Evolutionary conservation across 495 filamentous ascomycete genomes (phyloP), one percentile per base, ranked within the genome.

Genomic region (Penicillium samsonianum): DNA sequence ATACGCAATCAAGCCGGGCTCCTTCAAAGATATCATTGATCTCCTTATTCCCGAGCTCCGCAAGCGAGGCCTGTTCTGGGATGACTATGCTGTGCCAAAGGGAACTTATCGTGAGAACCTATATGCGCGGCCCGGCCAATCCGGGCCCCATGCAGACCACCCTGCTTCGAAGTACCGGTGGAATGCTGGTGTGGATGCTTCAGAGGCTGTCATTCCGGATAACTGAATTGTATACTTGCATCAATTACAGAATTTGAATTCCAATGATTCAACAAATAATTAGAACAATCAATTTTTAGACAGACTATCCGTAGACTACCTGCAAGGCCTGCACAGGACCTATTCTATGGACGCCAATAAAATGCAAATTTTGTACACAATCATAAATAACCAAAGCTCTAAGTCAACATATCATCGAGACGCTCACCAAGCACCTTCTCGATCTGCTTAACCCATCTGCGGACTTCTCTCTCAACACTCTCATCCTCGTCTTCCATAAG

Each of bases 401-500:
- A 96, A 65, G 87, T 89, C 77, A 96, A 81, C 92, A 96, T 96
- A 60, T 86, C 83, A 71, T 93, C 89, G 65, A 98, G 73, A 52
- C 85, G 88, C 78, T 96, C 91, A 9, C 94, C 94, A 44, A 97
- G 72, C 30, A 92, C 87, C 50, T 80, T 82, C 73, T 98, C 94
- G 64, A 98, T 92, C 71, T 80, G 82, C 72, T 86, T 84, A 58
- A 96, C 90, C 91, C 93, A 94, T 54, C 84, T 81, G 67, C 88
- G 79, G 9, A 90, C 90, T 77, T 96, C 93, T 62, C 85, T 76
- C 79, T 97, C 94, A 38, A 98, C 92, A 23, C 71, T 77, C 73
- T 97, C 93, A 60, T 97, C 91, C 60, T 96, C 94, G 70, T 98
- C 94, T 71, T 98, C 95, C 78, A 94, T 88, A 59, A 95, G 65